Conservation (phyloP, 1,284 basidiomycete species). For the Schizopora paradoxa region DNA sequence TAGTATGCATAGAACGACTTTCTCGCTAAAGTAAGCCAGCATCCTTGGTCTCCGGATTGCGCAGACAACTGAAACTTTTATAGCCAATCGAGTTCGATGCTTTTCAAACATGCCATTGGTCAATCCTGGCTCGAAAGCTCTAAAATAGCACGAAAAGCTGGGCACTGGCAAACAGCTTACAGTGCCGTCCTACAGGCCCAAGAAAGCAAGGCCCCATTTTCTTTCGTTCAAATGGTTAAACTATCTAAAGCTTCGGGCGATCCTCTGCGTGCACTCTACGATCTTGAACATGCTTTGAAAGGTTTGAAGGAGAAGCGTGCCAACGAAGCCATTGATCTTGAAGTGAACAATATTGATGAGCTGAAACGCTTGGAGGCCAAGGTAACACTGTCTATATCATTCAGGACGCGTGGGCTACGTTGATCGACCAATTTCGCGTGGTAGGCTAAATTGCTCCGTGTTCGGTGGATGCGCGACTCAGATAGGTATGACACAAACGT, state of each 20-base stretch:
- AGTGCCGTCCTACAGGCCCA: conserved; percentile 91
- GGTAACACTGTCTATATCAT: conserved; percentile 35
- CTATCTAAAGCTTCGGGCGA: conserved; percentile 80
- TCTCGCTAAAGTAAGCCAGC: conserved; percentile 61
- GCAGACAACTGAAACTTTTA: conserved; percentile 11
- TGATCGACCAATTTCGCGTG: conserved; percentile 12
- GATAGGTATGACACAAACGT: conserved; percentile 73
- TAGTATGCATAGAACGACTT: conserved; percentile 85
- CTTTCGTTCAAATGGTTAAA: conserved; percentile 91
- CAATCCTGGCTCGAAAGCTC: conserved; percentile 89
- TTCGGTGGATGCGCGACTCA: conserved; percentile 90
- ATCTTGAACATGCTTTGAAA: conserved; percentile 76
- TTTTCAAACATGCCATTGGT: conserved; percentile 62
- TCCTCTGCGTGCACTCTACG: conserved; percentile 82
- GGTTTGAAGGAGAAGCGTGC: conserved; percentile 33
- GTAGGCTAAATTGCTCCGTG: conserved; percentile 83
- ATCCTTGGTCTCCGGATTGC: no score
- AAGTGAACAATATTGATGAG: conserved; percentile 34
- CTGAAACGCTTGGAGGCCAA: conserved; percentile 62
- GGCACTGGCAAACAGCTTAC: conserved; percentile 96
- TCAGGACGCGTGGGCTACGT: conserved; percentile 4
- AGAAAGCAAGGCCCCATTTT: conserved; percentile 69
- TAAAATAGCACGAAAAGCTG: conserved; percentile 93
- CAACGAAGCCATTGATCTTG: conserved; percentile 48
- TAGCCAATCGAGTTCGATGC: conserved; percentile 29